phyloP scores from a whole-genome alignment of 163 green algal genomes.

The Chlorella variabilis region DNA sequence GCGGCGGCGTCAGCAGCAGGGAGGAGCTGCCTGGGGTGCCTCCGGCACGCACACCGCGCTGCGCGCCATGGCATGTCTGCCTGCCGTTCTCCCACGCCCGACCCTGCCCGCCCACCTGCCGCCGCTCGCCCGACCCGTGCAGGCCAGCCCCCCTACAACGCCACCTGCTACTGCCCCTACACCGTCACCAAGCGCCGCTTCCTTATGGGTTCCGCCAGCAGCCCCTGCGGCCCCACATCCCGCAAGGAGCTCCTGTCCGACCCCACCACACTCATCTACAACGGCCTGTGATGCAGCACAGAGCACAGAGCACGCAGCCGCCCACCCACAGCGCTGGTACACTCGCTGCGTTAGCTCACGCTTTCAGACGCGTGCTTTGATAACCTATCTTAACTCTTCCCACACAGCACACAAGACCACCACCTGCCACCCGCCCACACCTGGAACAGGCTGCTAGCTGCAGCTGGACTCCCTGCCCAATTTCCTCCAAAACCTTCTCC shows the following conservation, averaged over 20 bases:
- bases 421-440: no score
- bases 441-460: no score
- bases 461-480: no score
- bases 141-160: slow-evolving; percentile 12
- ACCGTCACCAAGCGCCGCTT: background rate
- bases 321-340: no score
- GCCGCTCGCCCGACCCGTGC: background rate
- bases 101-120: background rate
- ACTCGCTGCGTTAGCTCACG: no score
- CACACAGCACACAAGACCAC: no score
- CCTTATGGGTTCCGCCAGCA: background rate
- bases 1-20: no score
- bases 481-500: no score
- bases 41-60: background rate
- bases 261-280: slow-evolving; percentile 9
- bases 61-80: background rate
- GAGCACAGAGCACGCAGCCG: no score
- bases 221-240: slow-evolving; percentile 13
- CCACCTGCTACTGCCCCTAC: slow-evolving; percentile 33
- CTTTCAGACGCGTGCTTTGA: no score
- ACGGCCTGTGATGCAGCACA: slow-evolving; percentile 6
- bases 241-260: background rate
- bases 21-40: background rate
- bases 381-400: no score
- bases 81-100: no score